Evolutionary conservation across 2,329 filamentous ascomycete species (phyloP).

Genomic region (Epichloe gansuensis): DNA sequence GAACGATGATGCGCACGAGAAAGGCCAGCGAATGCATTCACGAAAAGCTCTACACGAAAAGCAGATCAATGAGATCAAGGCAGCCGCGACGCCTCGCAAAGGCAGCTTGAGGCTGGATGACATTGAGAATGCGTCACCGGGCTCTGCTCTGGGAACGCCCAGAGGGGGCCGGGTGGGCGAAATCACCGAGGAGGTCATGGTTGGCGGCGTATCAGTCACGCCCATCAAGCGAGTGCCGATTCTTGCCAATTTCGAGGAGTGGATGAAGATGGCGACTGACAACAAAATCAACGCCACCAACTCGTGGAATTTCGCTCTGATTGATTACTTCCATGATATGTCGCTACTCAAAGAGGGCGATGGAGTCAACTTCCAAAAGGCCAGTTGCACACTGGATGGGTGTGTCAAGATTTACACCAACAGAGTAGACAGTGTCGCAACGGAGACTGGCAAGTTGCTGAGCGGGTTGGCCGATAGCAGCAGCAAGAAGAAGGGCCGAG

Average conservation of each 20-base stretch:
- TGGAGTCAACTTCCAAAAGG: constrained; percentile 96
- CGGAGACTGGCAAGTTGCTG: constrained; percentile 87
- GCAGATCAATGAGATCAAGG: constrained; percentile 82
- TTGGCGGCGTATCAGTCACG: constrained; percentile 66
- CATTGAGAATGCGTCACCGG: constrained; percentile 42
- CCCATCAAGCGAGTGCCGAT: constrained; percentile 95
- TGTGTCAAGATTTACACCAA: constrained; percentile 99
- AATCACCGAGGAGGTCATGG: constrained; percentile 47
- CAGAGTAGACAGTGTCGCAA: constrained; percentile 93
- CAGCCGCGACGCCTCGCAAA: constrained; percentile 55
- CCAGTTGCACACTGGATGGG: constrained; percentile 91
- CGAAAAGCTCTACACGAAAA: constrained; percentile 79
- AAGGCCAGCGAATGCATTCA: constrained; percentile 74
- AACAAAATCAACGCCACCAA: constrained; percentile 98
- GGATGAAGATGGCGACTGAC: constrained; percentile 99
- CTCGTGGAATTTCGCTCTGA: constrained; percentile 99
- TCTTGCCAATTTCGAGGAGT: constrained; percentile 96
- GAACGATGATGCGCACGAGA: constrained; percentile 90
- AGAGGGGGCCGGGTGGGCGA: constrained; percentile 25
- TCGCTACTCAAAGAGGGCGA: constrained; percentile 91
- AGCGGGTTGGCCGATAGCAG: constrained; percentile 86
- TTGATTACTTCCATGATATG: constrained; percentile 99
- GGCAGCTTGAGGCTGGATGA: constrained; percentile 45
- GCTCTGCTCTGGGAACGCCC: constrained; percentile 43
- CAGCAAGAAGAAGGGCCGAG: constrained; percentile 55